Evolutionary conservation across 495 filamentous ascomycete genomes (phyloP), one percentile per base, ranked within the genome.

Genomic region (Lasiosphaeria miniovina): DNA sequence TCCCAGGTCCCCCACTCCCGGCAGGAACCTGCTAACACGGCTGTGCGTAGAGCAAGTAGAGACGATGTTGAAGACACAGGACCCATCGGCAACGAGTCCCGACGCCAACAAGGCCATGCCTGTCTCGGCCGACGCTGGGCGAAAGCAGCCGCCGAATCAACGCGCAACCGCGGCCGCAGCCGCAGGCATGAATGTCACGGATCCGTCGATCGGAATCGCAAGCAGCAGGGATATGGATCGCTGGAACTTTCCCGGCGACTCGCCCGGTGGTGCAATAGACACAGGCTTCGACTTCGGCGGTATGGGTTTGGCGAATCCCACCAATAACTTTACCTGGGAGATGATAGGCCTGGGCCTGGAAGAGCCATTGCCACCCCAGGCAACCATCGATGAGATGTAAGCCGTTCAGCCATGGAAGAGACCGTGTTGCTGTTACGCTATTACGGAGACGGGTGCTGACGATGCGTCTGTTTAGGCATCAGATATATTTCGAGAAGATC

Each of bases 271-370:
- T 15, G 68, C 65, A 2, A 60, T 83, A 14, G 79, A 82, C 24
- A 24, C 24, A 10, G 78, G 80, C 48, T 76, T 83, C 65, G 77
- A 71, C 53, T 83, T 84, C 61, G 70, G 72, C 60, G 63, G 66
- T 32, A 78, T 83, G 61, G 63, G 63, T 38, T 70, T 79, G 59
- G 71, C 73, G 62, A 74, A 67, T 11, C 74, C 80, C 55, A 73
- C 81, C 60, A 72, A 76, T 57, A 77, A 79, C 74, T 78, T 87
- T 71, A 70, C 81, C 15, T 96, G 91, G 93, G 93, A 97, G 65
- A 90, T 99, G 88, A 95, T 99, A 54, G 87, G 90, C 33, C 73
- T 99, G 54, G 95, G 93, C 14, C 70, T 99, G 57, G 92, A 97
- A 60, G 94, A 99, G 69, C 90, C 95, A 53, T 76, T 98, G 36